A percentile compares a stretch with the other conserved stretches of the same genome.
These are phyloP conservation scores for Auriscalpium vulgare DNA, from an alignment of 768 basidiomycete species.

Conservation along the genomic window DNA sequence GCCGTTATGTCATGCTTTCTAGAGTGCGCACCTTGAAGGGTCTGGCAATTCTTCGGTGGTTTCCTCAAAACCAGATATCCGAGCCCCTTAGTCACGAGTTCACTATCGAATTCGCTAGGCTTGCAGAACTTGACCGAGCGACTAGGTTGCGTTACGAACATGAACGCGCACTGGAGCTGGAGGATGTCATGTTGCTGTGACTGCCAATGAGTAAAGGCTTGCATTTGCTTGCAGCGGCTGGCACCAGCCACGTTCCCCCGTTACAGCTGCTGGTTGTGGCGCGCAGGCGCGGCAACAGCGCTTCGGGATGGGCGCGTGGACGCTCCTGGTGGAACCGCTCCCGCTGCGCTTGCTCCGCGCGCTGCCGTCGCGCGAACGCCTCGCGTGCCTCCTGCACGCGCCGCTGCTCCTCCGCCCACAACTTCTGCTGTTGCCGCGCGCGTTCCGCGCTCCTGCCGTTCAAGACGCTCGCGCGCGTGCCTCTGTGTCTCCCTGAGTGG, in stretches of 20 bases:
- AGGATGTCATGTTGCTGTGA: too few species aligned
- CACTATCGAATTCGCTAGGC: neutral
- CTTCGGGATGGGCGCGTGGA: neutral
- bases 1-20: neutral
- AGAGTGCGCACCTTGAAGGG: neutral
- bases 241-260: too few species aligned
- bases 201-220: too few species aligned
- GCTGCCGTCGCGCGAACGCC: constrained; percentile 17
- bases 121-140: neutral
- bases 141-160: neutral
- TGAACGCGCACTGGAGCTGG: too few species aligned
- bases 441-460: constrained; percentile 22
- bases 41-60: neutral
- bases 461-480: constrained; percentile 18
- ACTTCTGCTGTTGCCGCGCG: constrained; percentile 8
- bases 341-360: constrained; percentile 9
- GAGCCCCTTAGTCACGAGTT: neutral
- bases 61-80: neutral
- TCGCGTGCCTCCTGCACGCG: constrained; percentile 18
- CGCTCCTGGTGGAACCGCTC: too few species aligned
- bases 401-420: constrained; percentile 25
- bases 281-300: too few species aligned
- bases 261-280: too few species aligned
- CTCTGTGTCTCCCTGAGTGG: constrained; percentile 55
- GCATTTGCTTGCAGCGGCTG: too few species aligned